Evolutionary conservation across 1,139 yeast species (phyloP).

Genomic region (Saccharomycopsis crataegensis): DNA sequence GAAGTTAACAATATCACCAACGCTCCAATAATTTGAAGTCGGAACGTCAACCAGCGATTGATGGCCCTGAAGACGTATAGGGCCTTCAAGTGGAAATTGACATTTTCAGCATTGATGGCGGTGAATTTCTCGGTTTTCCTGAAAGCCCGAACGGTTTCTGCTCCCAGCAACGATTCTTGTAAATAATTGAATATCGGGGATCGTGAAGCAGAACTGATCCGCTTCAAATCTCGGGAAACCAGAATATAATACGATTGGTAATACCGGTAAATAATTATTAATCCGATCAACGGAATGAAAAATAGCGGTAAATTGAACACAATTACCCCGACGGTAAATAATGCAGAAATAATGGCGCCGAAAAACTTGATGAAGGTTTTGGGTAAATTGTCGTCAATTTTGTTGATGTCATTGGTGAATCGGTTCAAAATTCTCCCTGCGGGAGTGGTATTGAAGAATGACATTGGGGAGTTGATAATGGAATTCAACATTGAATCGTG

Average conservation of each 20-base stretch:
- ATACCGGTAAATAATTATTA: constrained; percentile 41
- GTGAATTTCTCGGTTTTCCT: constrained; percentile 45
- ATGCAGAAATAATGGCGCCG: constrained; percentile 35
- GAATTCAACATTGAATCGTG: constrained; percentile 58
- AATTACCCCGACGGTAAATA: constrained; percentile 44
- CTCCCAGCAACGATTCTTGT: constrained; percentile 54
- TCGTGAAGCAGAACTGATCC: constrained; percentile 42
- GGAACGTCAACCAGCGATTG: constrained; percentile 66
- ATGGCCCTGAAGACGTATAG: constrained; percentile 48
- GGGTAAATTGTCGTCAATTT: constrained; percentile 50
- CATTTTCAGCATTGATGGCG: constrained; percentile 46
- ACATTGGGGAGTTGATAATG: constrained; percentile 65
- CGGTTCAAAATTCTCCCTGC: constrained; percentile 62
- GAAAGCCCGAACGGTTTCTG: constrained; percentile 52
- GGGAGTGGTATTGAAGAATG: constrained; percentile 74
- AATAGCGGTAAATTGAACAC: constrained; percentile 45
- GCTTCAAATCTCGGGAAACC: constrained; percentile 48
- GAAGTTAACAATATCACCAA: constrained; percentile 55
- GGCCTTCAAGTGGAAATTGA: constrained; percentile 59
- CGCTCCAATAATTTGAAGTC: constrained; percentile 66
- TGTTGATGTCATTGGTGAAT: constrained; percentile 65
- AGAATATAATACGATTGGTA: constrained; percentile 47
- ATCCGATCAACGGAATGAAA: constrained; percentile 33
- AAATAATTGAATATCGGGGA: constrained; percentile 60
- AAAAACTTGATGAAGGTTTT: constrained; percentile 40